Conservation (phyloP, 2,329 filamentous ascomycete species). For the Cadophora luteo-olivacea region DNA sequence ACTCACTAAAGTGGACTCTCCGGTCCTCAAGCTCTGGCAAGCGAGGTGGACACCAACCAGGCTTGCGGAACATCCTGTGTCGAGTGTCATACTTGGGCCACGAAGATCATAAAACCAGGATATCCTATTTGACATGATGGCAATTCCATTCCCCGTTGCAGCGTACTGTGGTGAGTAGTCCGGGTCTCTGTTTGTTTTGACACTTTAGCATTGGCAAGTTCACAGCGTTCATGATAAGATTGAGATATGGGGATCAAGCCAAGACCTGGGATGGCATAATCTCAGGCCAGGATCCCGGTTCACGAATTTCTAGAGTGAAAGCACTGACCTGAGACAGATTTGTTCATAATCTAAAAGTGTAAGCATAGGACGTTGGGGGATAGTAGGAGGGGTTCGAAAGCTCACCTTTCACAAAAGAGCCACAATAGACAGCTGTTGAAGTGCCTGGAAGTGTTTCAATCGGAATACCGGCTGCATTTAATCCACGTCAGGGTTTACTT, state of each 20-base stretch:
- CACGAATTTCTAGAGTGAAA: too few relatives aligned
- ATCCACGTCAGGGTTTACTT: not conserved
- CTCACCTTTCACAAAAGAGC: constrained; percentile 29
- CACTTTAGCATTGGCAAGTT: too few relatives aligned
- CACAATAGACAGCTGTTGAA: constrained; percentile 28
- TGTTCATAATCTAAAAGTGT: constrained; percentile 21
- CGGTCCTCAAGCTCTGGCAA: constrained; percentile 17
- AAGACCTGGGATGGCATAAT: too few relatives aligned
- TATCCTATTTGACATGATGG: constrained; percentile 22
- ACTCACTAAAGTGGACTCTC: constrained; percentile 18
- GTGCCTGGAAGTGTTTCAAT: constrained; percentile 26
- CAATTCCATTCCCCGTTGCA: constrained; percentile 22
- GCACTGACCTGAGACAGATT: constrained; percentile 18
- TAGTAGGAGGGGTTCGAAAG: not conserved
- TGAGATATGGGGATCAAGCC: too few relatives aligned
- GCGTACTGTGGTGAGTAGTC: constrained; percentile 24
- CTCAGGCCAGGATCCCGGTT: too few relatives aligned
- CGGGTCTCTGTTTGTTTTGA: constrained; percentile 15
- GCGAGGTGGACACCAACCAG: constrained; percentile 46
- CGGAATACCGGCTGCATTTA: constrained; percentile 27
- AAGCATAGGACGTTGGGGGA: not conserved
- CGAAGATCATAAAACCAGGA: constrained; percentile 47
- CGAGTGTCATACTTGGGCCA: constrained; percentile 51
- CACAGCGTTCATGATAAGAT: too few relatives aligned
- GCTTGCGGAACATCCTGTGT: constrained; percentile 56